These are phyloP conservation scores for Phytophthora pinifolia DNA, from an alignment of 352 stramenopile genomes.

Conservation along the genomic window DNA sequence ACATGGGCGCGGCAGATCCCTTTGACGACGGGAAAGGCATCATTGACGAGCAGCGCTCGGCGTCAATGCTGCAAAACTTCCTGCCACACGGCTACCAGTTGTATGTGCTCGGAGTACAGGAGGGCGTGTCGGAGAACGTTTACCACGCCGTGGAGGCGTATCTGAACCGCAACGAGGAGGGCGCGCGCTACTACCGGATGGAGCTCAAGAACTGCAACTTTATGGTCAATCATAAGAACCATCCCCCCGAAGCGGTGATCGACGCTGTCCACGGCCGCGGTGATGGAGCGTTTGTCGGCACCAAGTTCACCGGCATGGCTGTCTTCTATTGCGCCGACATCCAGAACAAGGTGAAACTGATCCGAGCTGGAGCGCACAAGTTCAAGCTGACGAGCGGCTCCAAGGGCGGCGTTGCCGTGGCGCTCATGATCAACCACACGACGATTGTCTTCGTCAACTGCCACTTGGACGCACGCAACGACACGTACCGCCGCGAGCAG, in stretches of 20 bases:
- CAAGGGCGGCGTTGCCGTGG: constrained; percentile 79
- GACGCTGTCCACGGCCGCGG: constrained; percentile 79
- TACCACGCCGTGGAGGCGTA: constrained; percentile 82
- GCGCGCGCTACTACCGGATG: constrained; percentile 65
- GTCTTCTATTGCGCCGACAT: constrained; percentile 69
- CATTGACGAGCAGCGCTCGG: constrained; percentile 73
- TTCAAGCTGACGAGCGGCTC: constrained; percentile 82
- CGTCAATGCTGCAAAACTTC: constrained; percentile 72
- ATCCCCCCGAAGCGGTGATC: constrained; percentile 65
- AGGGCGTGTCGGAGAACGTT: constrained; percentile 84
- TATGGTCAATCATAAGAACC: constrained; percentile 64
- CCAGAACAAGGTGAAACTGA: constrained; percentile 65
- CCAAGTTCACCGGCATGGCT: constrained; percentile 84
- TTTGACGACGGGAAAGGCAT: constrained; percentile 73
- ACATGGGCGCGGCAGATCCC: constrained; percentile 81
- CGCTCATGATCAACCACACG: constrained; percentile 71
- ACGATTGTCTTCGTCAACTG: constrained; percentile 87
- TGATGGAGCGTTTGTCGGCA: constrained; percentile 80
- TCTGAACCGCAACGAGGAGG: constrained; percentile 67
- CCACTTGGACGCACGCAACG: constrained; percentile 82
- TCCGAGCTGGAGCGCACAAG: constrained; percentile 75
- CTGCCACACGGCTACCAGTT: constrained; percentile 81
- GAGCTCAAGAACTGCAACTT: constrained; percentile 79
- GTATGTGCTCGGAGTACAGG: constrained; percentile 86
- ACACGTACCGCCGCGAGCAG: constrained; percentile 80